A percentile compares a stretch with the other conserved stretches of the same genome.
Evolutionary conservation across 169 alveolate genomes (phyloP).

Genomic region (Eimeria sp.): DNA sequence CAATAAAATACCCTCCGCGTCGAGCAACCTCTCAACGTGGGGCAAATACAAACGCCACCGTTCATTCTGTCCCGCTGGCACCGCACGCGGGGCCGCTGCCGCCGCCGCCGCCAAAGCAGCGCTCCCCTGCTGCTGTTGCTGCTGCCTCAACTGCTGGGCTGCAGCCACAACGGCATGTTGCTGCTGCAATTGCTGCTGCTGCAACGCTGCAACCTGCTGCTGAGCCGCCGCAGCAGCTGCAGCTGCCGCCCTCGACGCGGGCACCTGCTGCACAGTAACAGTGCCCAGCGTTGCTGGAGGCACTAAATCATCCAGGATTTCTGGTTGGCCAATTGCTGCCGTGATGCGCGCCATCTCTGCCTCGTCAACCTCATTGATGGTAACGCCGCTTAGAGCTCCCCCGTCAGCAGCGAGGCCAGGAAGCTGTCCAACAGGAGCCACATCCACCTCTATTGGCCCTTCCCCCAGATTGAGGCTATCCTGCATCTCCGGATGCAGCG

Average conservation of each 20-base stretch:
- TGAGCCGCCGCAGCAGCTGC: conserved; percentile 70
- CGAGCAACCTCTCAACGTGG: conserved; percentile 77
- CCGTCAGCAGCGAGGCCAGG: conserved; percentile 74
- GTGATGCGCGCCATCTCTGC: conserved; percentile 65
- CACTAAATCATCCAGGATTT: conserved; percentile 51
- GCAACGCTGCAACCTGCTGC: conserved; percentile 12
- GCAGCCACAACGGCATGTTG: not conserved
- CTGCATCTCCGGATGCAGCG: conserved; percentile 69
- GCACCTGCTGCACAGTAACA: conserved; percentile 73
- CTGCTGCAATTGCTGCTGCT: conserved; percentile 68
- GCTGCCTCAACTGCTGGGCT: conserved; percentile 53
- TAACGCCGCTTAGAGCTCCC: conserved; percentile 74
- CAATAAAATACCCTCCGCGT: conserved; percentile 83
- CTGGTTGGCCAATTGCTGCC: conserved; percentile 38
- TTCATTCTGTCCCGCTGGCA: conserved; percentile 72
- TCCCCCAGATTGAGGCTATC: conserved; percentile 58
- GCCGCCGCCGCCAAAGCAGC: conserved; percentile 37
- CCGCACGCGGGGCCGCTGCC: conserved; percentile 57
- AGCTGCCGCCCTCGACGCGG: conserved; percentile 34
- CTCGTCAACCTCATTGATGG: conserved; percentile 61
- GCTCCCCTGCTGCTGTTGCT: conserved; percentile 37
- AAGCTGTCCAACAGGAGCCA: conserved; percentile 57
- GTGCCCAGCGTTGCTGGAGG: conserved; percentile 74
- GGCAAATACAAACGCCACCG: conserved; percentile 77
- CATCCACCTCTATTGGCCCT: conserved; percentile 75